Conservation (phyloP, 257 asterid genomes). For the Penstemon newberryi region DNA sequence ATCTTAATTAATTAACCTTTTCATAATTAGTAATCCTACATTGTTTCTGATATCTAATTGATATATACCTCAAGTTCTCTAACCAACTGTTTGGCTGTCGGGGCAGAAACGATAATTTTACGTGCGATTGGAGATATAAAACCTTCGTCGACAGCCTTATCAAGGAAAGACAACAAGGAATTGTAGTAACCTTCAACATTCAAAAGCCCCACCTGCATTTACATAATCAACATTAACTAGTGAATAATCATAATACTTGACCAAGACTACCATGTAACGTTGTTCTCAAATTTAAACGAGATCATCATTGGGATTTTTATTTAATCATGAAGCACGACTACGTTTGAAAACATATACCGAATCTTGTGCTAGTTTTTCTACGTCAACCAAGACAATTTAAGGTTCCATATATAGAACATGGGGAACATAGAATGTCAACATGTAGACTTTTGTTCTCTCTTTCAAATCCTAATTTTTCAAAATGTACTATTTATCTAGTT, state of each 20-base stretch:
- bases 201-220: constrained; percentile 82
- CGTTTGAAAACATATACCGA: constrained; percentile 27
- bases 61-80: constrained; percentile 70
- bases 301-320: background rate
- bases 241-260: background rate
- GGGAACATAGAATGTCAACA: constrained; percentile 25
- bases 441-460: constrained; percentile 11
- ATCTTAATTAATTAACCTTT: no score
- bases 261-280: background rate
- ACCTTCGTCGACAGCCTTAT: constrained; percentile 96
- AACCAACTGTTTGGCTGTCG: constrained; percentile 72
- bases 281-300: constrained; percentile 26
- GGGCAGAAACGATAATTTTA: constrained; percentile 89
- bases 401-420: constrained; percentile 8
- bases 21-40: no score
- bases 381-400: constrained; percentile 23
- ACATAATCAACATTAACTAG: constrained; percentile 14
- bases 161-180: constrained; percentile 62
- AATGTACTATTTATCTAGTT: no score
- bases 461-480: background rate
- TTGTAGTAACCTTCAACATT: constrained; percentile 93
- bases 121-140: constrained; percentile 87
- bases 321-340: constrained; percentile 18
- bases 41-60: background rate
- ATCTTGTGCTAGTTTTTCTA: constrained; percentile 28